Evolutionary conservation across 2,329 filamentous ascomycete species (phyloP).

Genomic region (Fusarium buxicola): DNA sequence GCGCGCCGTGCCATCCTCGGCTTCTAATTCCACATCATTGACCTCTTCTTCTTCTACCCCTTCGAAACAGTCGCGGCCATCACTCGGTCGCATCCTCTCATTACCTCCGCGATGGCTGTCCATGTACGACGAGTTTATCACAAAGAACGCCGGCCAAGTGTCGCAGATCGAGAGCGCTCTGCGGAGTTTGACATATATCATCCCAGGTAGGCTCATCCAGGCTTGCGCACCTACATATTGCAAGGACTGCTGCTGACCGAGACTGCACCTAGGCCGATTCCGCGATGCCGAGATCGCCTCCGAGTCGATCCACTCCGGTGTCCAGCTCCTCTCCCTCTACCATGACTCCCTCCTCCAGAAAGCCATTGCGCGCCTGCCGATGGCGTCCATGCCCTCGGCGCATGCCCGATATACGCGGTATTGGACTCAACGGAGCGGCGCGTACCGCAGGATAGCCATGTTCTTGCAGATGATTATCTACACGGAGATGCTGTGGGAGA

Average conservation of each 20-base stretch:
- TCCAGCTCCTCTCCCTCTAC: constrained; percentile 91
- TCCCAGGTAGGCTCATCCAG: constrained; percentile 71
- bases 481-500: constrained; percentile 96
- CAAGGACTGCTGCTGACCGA: constrained; percentile 13
- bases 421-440: constrained; percentile 71
- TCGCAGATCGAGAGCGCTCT: constrained; percentile 95
- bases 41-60: constrained; percentile 21
- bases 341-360: constrained; percentile 87
- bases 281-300: constrained; percentile 95
- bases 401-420: constrained; percentile 76
- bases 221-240: neutral
- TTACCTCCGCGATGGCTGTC: constrained; percentile 74
- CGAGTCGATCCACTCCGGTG: constrained; percentile 88
- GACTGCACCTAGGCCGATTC: constrained; percentile 72
- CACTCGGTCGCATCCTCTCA: constrained; percentile 58
- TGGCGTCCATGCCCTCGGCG: constrained; percentile 64
- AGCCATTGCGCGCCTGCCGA: constrained; percentile 68
- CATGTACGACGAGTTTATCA: constrained; percentile 90
- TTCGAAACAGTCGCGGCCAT: constrained; percentile 37
- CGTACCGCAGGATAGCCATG: constrained; percentile 85
- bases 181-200: constrained; percentile 93
- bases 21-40: constrained; percentile 29
- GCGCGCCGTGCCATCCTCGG: constrained; percentile 34
- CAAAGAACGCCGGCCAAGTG: constrained; percentile 92
- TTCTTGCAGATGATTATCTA: constrained; percentile 92